phyloP scores from a whole-genome alignment of 768 basidiomycete species.

The Xerocomus brunneocitrinus region DNA sequence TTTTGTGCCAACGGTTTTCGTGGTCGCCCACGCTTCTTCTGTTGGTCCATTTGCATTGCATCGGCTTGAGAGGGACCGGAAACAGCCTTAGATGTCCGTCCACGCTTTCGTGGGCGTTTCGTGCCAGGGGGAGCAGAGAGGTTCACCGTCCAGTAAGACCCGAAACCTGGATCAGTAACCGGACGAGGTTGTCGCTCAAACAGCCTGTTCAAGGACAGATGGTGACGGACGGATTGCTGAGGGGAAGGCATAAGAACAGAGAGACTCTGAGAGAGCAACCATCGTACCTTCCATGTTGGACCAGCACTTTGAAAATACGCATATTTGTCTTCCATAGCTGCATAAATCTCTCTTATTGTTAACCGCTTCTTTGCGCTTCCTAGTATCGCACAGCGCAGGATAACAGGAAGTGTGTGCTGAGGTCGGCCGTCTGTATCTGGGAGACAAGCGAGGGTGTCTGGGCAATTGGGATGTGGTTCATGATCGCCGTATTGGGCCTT shows the following conservation, averaged over 20 bases:
- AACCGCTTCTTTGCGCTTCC: constrained; percentile 71
- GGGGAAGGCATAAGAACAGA: constrained; percentile 9
- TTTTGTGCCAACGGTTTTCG: constrained; percentile 25
- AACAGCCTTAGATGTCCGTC: constrained; percentile 50
- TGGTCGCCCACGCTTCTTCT: constrained; percentile 42
- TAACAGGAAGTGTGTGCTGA: constrained; percentile 81
- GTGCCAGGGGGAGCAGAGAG: constrained; percentile 80
- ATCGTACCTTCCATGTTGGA: constrained; percentile 75
- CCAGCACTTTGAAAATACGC: constrained; percentile 77
- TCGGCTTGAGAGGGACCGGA: constrained; percentile 14
- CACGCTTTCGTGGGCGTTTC: constrained; percentile 79
- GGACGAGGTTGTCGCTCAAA: constrained; percentile 81
- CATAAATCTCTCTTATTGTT: constrained; percentile 82
- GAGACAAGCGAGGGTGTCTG: constrained; percentile 71
- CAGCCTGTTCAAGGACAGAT: constrained; percentile 74
- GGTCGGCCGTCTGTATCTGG: constrained; percentile 76
- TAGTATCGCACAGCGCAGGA: constrained; percentile 78
- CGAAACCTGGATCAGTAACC: constrained; percentile 81
- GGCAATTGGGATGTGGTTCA: constrained; percentile 69
- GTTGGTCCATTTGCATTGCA: constrained; percentile 9
- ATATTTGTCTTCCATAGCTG: constrained; percentile 83
- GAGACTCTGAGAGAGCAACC: not conserved
- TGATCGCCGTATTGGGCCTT: constrained; percentile 40
- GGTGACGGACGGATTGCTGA: constrained; percentile 86
- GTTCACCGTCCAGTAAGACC: constrained; percentile 90